A percentile compares a stretch with the other conserved stretches of the same genome.
Evolutionary conservation across 805 yeast genomes (phyloP).

Genomic region (Candida patagonica): DNA sequence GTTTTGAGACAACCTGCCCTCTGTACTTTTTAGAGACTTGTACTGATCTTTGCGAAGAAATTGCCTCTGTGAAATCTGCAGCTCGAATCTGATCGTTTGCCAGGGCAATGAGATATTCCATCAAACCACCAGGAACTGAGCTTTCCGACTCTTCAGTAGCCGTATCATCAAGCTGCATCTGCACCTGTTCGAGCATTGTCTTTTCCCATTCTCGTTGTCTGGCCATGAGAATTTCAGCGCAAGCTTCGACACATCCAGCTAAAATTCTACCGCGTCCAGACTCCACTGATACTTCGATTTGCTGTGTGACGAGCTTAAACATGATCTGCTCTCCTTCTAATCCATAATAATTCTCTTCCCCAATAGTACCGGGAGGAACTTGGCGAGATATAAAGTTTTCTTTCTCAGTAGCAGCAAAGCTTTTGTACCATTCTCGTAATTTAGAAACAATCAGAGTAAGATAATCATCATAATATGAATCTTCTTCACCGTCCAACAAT

Average conservation of each 20-base stretch:
- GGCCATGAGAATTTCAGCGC: conserved; percentile 48
- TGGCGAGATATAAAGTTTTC: conserved; percentile 53
- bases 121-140: conserved; percentile 59
- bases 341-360: conserved; percentile 45
- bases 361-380: conserved; percentile 64
- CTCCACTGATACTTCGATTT: conserved; percentile 78
- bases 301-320: conserved; percentile 78
- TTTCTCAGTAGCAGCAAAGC: conserved; percentile 58
- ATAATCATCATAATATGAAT: conserved; percentile 68
- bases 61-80: conserved; percentile 61
- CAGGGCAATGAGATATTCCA: conserved; percentile 72
- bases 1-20: conserved; percentile 45
- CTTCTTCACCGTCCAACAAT: conserved; percentile 65
- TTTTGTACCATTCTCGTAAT: conserved; percentile 78
- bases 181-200: conserved; percentile 46
- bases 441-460: conserved; percentile 58
- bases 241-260: conserved; percentile 67
- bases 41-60: conserved; percentile 54
- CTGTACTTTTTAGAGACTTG: conserved; percentile 57
- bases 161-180: conserved; percentile 25
- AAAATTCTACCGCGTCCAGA: conserved; percentile 73
- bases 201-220: conserved; percentile 57
- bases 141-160: conserved; percentile 31
- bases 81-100: conserved; percentile 77
- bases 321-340: conserved; percentile 73